Evolutionary conservation across 2,329 filamentous ascomycete species (phyloP), one percentile per base, ranked within the genome.

Genomic region (Furcasterigmium furcatum): DNA sequence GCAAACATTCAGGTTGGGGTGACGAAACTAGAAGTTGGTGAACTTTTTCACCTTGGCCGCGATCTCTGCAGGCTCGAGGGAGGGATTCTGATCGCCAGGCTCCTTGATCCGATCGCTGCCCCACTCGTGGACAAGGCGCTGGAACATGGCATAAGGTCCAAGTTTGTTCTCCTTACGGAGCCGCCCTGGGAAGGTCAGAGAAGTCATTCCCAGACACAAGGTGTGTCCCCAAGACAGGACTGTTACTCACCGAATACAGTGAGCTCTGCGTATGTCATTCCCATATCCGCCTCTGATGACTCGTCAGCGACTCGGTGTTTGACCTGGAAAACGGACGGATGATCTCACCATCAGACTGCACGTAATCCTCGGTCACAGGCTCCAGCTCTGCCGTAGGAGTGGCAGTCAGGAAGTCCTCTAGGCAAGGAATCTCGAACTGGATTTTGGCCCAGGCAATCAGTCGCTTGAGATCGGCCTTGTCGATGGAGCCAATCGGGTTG

Each of bases 381-480:
- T 86, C 79, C 2, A 80, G 68, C 58, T 85, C 82, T 4, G 82
- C 81, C 0, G 80, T 84, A 4, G 82, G 82, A 0, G 71, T 68
- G 1, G 82, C 85, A 12, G 72, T 70, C 32, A 91, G 63, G 66
- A 91, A 91, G 9, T 80, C 73, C 9, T 79, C 63, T 2, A 90
- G 74, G 44, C 86, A 79, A 0, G 84, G 82, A 1, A 91, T 64
- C 5, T 76, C 62, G 56, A 87, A 89, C 29, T 74, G 66, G 16
- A 60, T 66, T 43, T 71, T 63, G 3, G 82, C 77, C 74, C 80
- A 90, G n/a, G 66, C 68, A 48, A 90, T 86, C 65, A 91, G 90
- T 9, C 75, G 66, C 61, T 87, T 88, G 2, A 89, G 68, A 54
- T 91, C 87, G 2, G 73, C 80, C 62, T 89, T 90, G 46, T 65